Evolutionary conservation across 2,329 filamentous ascomycete genomes (phyloP).

Genomic region (Pseudogymnoascus verrucosus): DNA sequence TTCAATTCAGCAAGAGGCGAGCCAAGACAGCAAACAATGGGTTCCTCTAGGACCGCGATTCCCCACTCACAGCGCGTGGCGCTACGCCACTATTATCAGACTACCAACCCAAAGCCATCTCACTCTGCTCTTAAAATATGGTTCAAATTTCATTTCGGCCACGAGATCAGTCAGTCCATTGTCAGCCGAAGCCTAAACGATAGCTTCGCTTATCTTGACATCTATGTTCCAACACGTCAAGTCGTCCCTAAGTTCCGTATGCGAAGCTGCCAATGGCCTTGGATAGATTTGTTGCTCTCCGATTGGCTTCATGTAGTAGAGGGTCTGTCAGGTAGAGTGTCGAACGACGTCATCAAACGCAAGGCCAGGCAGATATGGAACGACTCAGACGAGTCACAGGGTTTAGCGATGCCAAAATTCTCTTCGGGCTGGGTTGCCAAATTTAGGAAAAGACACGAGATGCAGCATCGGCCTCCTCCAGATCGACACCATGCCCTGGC

Average conservation of each 20-base stretch:
- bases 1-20: slow-evolving; percentile 12
- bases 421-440: slow-evolving; percentile 15
- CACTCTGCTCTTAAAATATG: slow-evolving; percentile 13
- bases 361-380: slow-evolving; percentile 14
- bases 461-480: slow-evolving; percentile 2
- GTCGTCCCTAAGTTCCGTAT: slow-evolving; percentile 10
- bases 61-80: slow-evolving; percentile 12
- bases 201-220: slow-evolving; percentile 15
- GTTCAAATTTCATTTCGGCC: slow-evolving; percentile 14
- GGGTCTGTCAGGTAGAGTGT: slow-evolving; percentile 6
- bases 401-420: slow-evolving; percentile 13
- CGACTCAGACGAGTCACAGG: slow-evolving; percentile 12
- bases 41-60: slow-evolving; percentile 12
- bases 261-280: slow-evolving; percentile 15
- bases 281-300: slow-evolving; percentile 11
- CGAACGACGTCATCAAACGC: slow-evolving; percentile 12
- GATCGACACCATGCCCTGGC: slow-evolving; percentile 6
- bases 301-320: slow-evolving; percentile 13
- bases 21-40: slow-evolving; percentile 11
- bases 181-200: slow-evolving; percentile 14
- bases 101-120: slow-evolving; percentile 13
- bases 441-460: slow-evolving; percentile 12
- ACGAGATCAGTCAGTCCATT: slow-evolving; percentile 16
- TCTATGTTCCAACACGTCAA: neutral
- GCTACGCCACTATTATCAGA: slow-evolving; percentile 14